Base-by-base conservation (phyloP, 768 basidiomycete genomes). In the Cyathus striatus region DNA sequence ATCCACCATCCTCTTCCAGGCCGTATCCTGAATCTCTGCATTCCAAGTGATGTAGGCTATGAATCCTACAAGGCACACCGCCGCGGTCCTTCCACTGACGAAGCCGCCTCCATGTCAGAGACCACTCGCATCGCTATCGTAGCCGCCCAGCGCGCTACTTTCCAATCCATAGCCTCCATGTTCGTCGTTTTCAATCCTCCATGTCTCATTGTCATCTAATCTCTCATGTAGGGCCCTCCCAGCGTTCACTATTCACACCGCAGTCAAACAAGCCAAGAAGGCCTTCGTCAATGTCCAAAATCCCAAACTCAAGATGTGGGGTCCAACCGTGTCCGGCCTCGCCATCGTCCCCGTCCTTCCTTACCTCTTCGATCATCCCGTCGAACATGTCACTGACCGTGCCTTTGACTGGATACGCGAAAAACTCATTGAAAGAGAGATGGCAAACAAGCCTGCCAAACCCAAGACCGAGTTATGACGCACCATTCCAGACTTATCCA, bases 91-190 rank as follows among this genome's bases (percentile, higher is more conserved):
- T 71, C 77, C 12, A 69, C 80, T 1, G 58, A 80, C 33, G 84
- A 90, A 59, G 80, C 83, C 17, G 76, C 72, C 12, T 67, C 81
- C 60, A 81, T 85, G 53, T 81, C 85, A 7, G 85, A 88, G 58
- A 73, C 79, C 4, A 79, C 78, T 25, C 74, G 87, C 23, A 54
- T 89, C 13, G 72, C 72, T n/a, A 67, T 88, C 52, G 68, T 78
- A n/a, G 85, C 83, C 13, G 79, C 80, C 38, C 83, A 90, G 61
- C 78, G 88, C 44, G 83, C 85, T 1, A 72, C 79, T 4, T 90
- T 90, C 62, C 88, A 90, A 61, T 84, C 83, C 12, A 70, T 89
- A 22, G 87, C 88, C 7, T 89, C 86, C 30, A 89, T 90, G 86
- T 85, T 58, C 38, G 80, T 66, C 37, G 44, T 43, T 35, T 50